A percentile compares a stretch with the other conserved stretches of the same genome.
phyloP scores from a whole-genome alignment of 768 basidiomycete species.

The Tylopilus sp. region DNA sequence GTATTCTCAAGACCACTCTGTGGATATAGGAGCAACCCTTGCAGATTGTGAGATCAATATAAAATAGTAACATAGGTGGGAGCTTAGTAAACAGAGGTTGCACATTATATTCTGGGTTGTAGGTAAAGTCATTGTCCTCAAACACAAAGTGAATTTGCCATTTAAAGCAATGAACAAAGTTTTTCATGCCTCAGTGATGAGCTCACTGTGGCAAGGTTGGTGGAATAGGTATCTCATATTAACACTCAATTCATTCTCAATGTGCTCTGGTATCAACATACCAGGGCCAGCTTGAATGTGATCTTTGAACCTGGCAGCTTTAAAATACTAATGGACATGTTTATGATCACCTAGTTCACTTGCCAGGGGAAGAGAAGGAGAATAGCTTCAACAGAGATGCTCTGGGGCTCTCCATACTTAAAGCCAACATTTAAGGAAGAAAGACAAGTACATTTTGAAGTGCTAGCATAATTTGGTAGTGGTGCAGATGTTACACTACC shows the following conservation, averaged over 20 bases:
- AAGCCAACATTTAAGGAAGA: too few species aligned
- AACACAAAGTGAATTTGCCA: slow-evolving; percentile 2
- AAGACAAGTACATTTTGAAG: too few species aligned
- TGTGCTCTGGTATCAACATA: not conserved
- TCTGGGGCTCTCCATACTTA: too few species aligned
- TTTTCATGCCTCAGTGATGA: slow-evolving; percentile 1
- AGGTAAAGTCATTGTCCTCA: not conserved
- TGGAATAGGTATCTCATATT: not conserved
- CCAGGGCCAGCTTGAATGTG: not conserved
- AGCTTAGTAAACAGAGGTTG: not conserved
- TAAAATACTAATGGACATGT: not conserved
- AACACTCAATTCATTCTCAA: not conserved
- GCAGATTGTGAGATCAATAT: not conserved
- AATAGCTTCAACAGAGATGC: too few species aligned
- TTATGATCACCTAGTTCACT: not conserved
- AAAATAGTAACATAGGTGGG: slow-evolving; percentile 2
- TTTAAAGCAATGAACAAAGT: not conserved
- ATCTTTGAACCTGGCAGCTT: not conserved
- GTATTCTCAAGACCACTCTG: not conserved
- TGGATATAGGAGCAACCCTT: not conserved
- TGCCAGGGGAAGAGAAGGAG: too few species aligned
- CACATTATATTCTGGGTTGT: slow-evolving; percentile 16
- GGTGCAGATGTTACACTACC: too few species aligned
- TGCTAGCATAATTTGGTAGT: too few species aligned
- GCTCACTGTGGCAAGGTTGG: fast-evolving